Conservation (phyloP, 805 yeast species). For the Zygoascus tannicola region DNA sequence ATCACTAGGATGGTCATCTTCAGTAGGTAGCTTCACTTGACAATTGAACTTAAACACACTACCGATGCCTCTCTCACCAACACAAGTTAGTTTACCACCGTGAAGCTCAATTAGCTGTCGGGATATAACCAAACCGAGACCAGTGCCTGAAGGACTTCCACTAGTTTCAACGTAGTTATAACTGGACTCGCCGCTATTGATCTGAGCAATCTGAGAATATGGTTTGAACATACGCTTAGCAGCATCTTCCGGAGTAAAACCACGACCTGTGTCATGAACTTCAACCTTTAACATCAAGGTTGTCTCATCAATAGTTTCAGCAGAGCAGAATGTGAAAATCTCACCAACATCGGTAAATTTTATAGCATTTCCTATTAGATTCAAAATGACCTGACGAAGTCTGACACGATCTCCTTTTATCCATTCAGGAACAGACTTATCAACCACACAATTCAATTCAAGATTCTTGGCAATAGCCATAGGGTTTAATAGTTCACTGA, state of each 20-base stretch:
- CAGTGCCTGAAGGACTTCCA: constrained; percentile 25
- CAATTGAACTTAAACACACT: constrained; percentile 25
- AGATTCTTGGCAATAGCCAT: constrained; percentile 27
- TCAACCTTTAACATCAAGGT: constrained; percentile 21
- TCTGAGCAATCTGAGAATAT: constrained; percentile 23
- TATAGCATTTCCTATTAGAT: constrained; percentile 29
- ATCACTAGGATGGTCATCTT: constrained; percentile 17
- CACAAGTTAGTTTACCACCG: constrained; percentile 25
- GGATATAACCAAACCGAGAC: constrained; percentile 29
- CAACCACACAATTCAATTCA: constrained; percentile 26
- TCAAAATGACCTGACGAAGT: constrained; percentile 27
- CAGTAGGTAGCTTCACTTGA: constrained; percentile 21
- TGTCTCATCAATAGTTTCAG: constrained; percentile 5
- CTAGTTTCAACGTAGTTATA: background rate
- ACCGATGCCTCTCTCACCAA: constrained; percentile 25
- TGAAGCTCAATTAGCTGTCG: constrained; percentile 28
- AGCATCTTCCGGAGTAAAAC: constrained; percentile 25
- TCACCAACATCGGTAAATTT: constrained; percentile 28
- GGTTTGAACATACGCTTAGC: constrained; percentile 28
- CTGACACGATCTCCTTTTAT: constrained; percentile 30
- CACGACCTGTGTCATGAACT: constrained; percentile 29
- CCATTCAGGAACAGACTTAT: constrained; percentile 24
- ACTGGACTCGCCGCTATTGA: constrained; percentile 4
- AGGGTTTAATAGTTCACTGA: constrained; percentile 26
- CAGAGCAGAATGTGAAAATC: constrained; percentile 22